Base-by-base conservation (phyloP, 306 rosid species). In the Trifolium subterraneum region DNA sequence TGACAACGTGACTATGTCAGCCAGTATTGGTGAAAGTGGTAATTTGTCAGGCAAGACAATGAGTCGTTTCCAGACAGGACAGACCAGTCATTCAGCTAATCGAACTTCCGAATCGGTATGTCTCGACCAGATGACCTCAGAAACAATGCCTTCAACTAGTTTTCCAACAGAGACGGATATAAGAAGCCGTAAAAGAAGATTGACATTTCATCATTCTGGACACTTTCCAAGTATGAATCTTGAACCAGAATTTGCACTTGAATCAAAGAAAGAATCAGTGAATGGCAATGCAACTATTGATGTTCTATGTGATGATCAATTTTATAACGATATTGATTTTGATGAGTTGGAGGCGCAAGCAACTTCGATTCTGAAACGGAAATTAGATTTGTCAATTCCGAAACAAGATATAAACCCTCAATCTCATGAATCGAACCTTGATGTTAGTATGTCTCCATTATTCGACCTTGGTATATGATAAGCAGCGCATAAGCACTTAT, bases 271-370 rank as follows among this genome's bases (percentile, higher is more conserved):
- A 81, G 84, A 76, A 38, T 22, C 81, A n/a, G 52, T 80, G 66
- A 72, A 68, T 55, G 72, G 27, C 35, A 39, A 66, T 36, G 64
- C 82, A n/a, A 68, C 75, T 13, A 39, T 7, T 47, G 86, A 84
- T 85, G 72, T 68, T 52, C 70, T 85, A 54, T 72, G 61, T 75
- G 97, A 93, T 81, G 98, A 93, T 84, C 79, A 78, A 20, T 84
- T 93, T 70, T 91, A 75, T 52, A 86, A 89, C 73, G 83, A 79
- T 63, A 69, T 93, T 47, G 97, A 93, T 78, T 88, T 91, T 42
- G 96, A 91, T 22, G 94, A 87, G 68, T 78, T 91, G 60, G 97
- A 91, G 86, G 96, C 88, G 11, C 89, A 87, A 71, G 98, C 97
- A 38, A 87, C 89, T 2, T 83, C 80, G 75, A 87, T 86, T 77